These are phyloP conservation scores for Wickerhamomyces tratensis DNA, from an alignment of 805 yeast genomes.

Conservation along the genomic window DNA sequence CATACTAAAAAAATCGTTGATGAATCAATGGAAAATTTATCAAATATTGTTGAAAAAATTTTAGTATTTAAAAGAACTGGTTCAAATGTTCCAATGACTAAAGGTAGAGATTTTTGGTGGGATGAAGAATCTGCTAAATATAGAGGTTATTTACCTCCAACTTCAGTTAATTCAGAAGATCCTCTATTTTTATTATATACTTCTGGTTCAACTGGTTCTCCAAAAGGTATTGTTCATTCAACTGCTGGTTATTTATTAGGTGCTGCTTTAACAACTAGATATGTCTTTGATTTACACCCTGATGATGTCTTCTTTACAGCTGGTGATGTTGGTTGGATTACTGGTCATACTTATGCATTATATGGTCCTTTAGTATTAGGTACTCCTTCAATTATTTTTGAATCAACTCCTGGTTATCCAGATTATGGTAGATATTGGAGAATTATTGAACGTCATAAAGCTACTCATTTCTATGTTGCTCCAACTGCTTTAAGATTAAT, in stretches of 20 bases:
- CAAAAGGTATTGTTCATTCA: slow-evolving; percentile 78
- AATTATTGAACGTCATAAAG: slow-evolving; percentile 60
- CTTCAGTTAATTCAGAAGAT: slow-evolving; percentile 70
- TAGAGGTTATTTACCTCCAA: slow-evolving; percentile 54
- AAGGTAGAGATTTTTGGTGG: slow-evolving; percentile 70
- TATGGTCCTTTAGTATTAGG: slow-evolving; percentile 76
- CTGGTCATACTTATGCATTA: slow-evolving; percentile 78
- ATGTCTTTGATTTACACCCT: slow-evolving; percentile 66
- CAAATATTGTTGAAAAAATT: slow-evolving; percentile 51
- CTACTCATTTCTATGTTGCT: slow-evolving; percentile 75
- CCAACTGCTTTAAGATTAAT: slow-evolving; percentile 75
- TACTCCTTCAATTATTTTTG: slow-evolving; percentile 71
- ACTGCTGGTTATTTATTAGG: slow-evolving; percentile 75
- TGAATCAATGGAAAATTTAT: slow-evolving; percentile 62
- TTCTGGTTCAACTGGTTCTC: slow-evolving; percentile 83
- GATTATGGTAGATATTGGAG: slow-evolving; percentile 74
- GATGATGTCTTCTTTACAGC: slow-evolving; percentile 76
- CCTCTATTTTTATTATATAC: slow-evolving; percentile 75
- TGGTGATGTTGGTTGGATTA: slow-evolving; percentile 89
- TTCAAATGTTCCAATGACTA: slow-evolving; percentile 36
- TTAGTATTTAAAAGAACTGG: slow-evolving; percentile 71
- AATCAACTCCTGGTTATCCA: slow-evolving; percentile 85
- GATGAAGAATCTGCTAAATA: slow-evolving; percentile 57
- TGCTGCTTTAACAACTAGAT: slow-evolving; percentile 64
- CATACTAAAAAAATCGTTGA: slow-evolving; percentile 78